phyloP scores from a whole-genome alignment of 108 stramenopile genomes.

The Asterionellopsis glacialis region DNA sequence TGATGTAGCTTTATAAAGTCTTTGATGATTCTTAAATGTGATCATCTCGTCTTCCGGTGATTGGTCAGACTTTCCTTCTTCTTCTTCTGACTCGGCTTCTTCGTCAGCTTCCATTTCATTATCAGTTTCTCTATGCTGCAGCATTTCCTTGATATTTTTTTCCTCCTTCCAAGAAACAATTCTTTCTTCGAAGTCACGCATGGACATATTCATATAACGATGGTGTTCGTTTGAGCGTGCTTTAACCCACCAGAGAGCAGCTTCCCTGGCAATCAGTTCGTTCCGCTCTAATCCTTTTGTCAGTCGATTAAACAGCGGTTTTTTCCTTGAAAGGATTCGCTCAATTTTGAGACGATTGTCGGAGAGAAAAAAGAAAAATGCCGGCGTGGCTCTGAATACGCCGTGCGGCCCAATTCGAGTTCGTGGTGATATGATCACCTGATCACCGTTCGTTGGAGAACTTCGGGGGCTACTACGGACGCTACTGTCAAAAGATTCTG shows the following conservation, averaged over 20 bases:
- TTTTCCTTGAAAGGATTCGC: constrained; percentile 42
- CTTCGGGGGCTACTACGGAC: neutral
- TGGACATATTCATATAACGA: constrained; percentile 58
- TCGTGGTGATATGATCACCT: neutral
- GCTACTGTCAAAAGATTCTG: neutral
- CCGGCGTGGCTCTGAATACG: constrained; percentile 29
- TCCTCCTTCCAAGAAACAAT: constrained; percentile 84
- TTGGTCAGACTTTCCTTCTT: neutral
- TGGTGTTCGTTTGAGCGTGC: constrained; percentile 35
- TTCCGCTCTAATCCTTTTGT: constrained; percentile 64
- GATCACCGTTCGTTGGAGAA: neutral
- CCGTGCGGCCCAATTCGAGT: neutral
- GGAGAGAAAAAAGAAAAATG: constrained; percentile 45
- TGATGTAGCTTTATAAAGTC: constrained; percentile 31
- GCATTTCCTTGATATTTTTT: constrained; percentile 65
- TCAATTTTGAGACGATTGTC: constrained; percentile 70
- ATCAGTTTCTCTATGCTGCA: constrained; percentile 17
- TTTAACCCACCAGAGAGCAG: constrained; percentile 58
- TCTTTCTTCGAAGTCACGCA: constrained; percentile 67
- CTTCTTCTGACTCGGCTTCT: constrained; percentile 11
- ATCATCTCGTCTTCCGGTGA: constrained; percentile 27
- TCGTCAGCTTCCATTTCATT: neutral
- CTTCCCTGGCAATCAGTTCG: constrained; percentile 76
- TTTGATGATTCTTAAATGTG: constrained; percentile 25
- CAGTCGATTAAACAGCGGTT: constrained; percentile 58